Evolutionary conservation across 2,329 filamentous ascomycete genomes (phyloP), one percentile per base, ranked within the genome.

Genomic region (Arachnopeziza araneosa): DNA sequence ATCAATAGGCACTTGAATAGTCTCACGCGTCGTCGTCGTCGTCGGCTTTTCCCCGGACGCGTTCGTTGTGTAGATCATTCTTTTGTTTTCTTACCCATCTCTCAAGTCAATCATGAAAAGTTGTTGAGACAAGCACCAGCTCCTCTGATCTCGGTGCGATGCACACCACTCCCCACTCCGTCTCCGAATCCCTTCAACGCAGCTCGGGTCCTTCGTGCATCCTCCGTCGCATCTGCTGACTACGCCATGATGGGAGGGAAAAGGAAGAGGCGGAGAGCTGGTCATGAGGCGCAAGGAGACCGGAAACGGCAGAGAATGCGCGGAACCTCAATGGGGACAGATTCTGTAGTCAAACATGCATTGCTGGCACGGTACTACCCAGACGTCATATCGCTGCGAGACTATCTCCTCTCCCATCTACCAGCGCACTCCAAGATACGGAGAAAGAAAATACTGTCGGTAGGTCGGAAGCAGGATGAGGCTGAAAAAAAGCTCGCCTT

Each of bases 281-380:
- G 56, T 14, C 51, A 62, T 30, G 53, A 50, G 49, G 49, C 48
- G 24, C n/a, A 50, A 51, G 60, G 61, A 26, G 63, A 69, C 65
- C 63, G 62, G 51, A 66, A 72, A 62, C 70, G 68, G 57, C 69
- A 72, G 64, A 65, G 58, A 59, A 51, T 63, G 8, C 56, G 54
- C n/a, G 57, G 53, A 19, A 55, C 56, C 30, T 50, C 32, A 14
- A 62, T 52, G 52, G 49, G 30, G 54, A 64, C 64, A 53, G 65
- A 65, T 44, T 52, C 63, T 9, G 54, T 69, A 6, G 68, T 77
- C 57, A 73, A 75, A 60, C 86, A 91, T 70, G 83, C 84, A 57
- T 80, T 95, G 36, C 78, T 96, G 59, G 79, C 79, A 52, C 81
- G 82, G 63, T 89, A 87, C 75, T 96, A 92, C 74, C 75, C 80